phyloP scores from a whole-genome alignment of 2,329 filamentous ascomycete species.

The Orbilia quercus region DNA sequence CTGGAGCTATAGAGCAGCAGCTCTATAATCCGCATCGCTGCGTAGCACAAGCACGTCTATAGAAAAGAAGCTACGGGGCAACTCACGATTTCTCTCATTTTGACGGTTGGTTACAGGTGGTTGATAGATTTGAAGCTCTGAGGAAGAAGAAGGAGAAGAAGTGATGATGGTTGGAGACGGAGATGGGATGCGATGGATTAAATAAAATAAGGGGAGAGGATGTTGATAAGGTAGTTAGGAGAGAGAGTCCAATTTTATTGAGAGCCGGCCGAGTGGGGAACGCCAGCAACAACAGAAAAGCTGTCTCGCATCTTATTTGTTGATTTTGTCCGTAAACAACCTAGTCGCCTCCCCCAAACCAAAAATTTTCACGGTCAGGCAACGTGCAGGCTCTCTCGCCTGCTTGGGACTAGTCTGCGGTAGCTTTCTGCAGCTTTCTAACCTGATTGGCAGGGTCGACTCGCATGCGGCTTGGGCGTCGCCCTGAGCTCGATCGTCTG shows the following conservation, averaged over 20 bases:
- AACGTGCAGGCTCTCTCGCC: constrained; percentile 8
- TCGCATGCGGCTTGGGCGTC: constrained; percentile 30
- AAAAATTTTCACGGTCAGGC: constrained; percentile 19
- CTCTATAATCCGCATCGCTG: not conserved
- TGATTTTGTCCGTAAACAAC: constrained; percentile 23
- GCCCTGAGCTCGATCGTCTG: too few species aligned
- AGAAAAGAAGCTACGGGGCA: not conserved
- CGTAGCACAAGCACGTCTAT: not conserved
- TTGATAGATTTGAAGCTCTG: constrained; percentile 2
- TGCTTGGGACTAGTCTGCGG: constrained; percentile 5
- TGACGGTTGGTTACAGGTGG: constrained; percentile 21
- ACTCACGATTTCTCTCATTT: constrained; percentile 57
- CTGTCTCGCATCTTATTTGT: constrained; percentile 18
- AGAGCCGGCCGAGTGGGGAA: constrained; percentile 29
- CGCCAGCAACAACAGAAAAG: constrained; percentile 23
- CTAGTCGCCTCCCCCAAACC: constrained; percentile 5
- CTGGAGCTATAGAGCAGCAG: constrained; percentile 14
- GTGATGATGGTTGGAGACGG: constrained; percentile 14
- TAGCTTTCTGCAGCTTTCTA: not conserved
- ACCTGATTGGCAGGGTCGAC: too few species aligned
- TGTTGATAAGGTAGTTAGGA: not conserved
- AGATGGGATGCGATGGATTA: constrained; percentile 18
- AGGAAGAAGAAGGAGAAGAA: constrained; percentile 6
- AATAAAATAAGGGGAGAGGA: not conserved
- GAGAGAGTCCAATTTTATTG: constrained; percentile 39